These are phyloP conservation scores for Papiliotrema fonsecae DNA, from an alignment of 1,284 basidiomycete species.

Conservation along the genomic window DNA sequence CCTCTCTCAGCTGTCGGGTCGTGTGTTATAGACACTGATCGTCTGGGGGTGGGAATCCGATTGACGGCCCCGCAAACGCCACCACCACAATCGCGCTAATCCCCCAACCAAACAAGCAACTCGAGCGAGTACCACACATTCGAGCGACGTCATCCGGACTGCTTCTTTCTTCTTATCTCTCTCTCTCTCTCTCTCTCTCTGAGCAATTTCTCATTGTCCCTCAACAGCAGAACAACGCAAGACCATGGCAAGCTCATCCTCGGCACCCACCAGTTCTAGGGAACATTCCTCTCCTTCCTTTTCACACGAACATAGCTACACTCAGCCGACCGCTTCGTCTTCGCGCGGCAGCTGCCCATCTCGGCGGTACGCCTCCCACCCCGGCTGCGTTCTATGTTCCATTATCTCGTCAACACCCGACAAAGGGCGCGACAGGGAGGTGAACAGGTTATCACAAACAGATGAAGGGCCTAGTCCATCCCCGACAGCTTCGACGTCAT, in stretches of 20 bases:
- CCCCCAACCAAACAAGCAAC: too few relatives aligned
- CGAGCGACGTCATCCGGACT: too few relatives aligned
- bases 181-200: not conserved
- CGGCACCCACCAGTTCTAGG: not conserved
- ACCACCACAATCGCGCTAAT: too few relatives aligned
- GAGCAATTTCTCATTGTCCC: too few relatives aligned
- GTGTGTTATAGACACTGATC: too few relatives aligned
- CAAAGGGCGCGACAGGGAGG: not conserved
- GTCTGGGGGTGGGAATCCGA: too few relatives aligned
- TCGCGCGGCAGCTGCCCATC: too few relatives aligned
- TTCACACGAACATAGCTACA: not conserved
- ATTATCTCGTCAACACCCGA: slow-evolving; percentile 11
- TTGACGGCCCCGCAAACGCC: too few relatives aligned
- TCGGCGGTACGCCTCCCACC: slow-evolving; percentile 6
- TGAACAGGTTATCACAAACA: not conserved
- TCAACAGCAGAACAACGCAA: too few relatives aligned
- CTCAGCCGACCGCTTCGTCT: too few relatives aligned
- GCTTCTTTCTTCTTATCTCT: not conserved
- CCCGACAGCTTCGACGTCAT: not conserved
- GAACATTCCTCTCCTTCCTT: not conserved
- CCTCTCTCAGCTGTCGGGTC: too few relatives aligned
- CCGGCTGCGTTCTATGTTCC: slow-evolving; percentile 7
- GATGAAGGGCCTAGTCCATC: not conserved
- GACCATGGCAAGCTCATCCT: not conserved
- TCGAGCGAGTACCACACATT: too few relatives aligned